Percentiles rank a stretch among this genome's conserved stretches.
phyloP scores from a whole-genome alignment of 2,329 filamentous ascomycete genomes.

The Didymella pomorum region DNA sequence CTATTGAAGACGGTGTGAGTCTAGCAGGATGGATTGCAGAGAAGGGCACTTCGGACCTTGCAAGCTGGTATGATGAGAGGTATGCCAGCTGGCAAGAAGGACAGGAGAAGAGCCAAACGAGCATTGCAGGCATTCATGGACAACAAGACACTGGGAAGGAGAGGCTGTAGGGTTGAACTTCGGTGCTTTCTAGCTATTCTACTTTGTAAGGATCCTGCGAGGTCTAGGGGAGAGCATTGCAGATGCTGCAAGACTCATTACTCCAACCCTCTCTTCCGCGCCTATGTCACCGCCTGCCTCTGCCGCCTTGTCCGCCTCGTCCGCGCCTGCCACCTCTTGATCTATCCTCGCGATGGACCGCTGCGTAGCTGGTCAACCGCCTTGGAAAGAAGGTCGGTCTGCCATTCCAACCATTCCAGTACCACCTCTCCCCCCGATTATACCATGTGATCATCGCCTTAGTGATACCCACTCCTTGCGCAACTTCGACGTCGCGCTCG shows the following conservation, averaged over 20 bases:
- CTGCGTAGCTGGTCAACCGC: neutral
- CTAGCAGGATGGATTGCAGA: slow-evolving; percentile 37
- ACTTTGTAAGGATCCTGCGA: neutral
- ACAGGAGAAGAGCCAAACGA: slow-evolving; percentile 6
- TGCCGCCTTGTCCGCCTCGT: neutral
- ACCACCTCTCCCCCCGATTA: slow-evolving; percentile 25
- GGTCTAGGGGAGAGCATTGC: neutral
- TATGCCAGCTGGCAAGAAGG: slow-evolving; percentile 10
- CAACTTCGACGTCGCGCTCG: slow-evolving; percentile 31
- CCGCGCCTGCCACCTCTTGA: neutral
- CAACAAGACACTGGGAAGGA: neutral
- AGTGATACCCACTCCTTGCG: slow-evolving; percentile 24
- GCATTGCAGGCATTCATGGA: slow-evolving; percentile 16
- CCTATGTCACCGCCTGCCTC: neutral
- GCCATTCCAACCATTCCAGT: slow-evolving; percentile 23
- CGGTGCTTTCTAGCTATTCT: neutral
- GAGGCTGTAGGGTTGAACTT: neutral
- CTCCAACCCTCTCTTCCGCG: neutral
- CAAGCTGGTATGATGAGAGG: slow-evolving; percentile 13
- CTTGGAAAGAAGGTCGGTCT: slow-evolving; percentile 32
- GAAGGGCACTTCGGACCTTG: neutral
- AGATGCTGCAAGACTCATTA: neutral
- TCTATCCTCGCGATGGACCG: neutral
- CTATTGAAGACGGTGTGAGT: slow-evolving; percentile 50
- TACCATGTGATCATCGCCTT: slow-evolving; percentile 26